Evolutionary conservation across 2,329 filamentous ascomycete genomes (phyloP).

Genomic region (Sporothrix mexicana): DNA sequence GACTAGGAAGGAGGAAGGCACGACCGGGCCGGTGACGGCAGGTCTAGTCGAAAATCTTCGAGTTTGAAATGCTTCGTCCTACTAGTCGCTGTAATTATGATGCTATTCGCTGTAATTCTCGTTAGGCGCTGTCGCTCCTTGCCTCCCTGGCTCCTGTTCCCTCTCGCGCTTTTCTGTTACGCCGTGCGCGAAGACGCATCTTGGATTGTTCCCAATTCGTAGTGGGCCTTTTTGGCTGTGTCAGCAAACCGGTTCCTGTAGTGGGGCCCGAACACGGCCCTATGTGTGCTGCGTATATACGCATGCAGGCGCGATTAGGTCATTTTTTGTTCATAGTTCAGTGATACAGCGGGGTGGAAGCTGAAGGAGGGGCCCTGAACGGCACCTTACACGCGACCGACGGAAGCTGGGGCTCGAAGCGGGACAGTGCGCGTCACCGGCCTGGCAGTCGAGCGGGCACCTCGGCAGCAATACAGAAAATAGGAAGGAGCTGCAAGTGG

Average conservation of each 20-base stretch:
- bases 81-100: neutral
- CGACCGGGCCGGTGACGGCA: constrained; percentile 22
- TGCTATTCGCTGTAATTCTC: neutral
- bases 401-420: neutral
- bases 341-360: constrained; percentile 2
- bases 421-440: constrained; percentile 23
- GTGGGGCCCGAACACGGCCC: neutral
- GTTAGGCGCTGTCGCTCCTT: neutral
- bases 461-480: constrained; percentile 1
- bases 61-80: neutral
- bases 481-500: neutral
- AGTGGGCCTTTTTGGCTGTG: neutral
- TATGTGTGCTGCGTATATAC: neutral
- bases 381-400: neutral
- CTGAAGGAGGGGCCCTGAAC: constrained; percentile 13
- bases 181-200: constrained; percentile 1
- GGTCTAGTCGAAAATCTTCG: constrained; percentile 6
- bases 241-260: constrained; percentile 10
- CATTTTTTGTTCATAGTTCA: neutral
- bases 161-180: constrained; percentile 13
- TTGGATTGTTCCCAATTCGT: neutral
- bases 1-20: constrained; percentile 14
- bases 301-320: constrained; percentile 9
- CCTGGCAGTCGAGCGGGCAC: neutral
- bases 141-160: neutral